Evolutionary conservation across 2,329 filamentous ascomycete species (phyloP), one percentile per base, ranked within the genome.

Genomic region (Scedosporium minutisporum): DNA sequence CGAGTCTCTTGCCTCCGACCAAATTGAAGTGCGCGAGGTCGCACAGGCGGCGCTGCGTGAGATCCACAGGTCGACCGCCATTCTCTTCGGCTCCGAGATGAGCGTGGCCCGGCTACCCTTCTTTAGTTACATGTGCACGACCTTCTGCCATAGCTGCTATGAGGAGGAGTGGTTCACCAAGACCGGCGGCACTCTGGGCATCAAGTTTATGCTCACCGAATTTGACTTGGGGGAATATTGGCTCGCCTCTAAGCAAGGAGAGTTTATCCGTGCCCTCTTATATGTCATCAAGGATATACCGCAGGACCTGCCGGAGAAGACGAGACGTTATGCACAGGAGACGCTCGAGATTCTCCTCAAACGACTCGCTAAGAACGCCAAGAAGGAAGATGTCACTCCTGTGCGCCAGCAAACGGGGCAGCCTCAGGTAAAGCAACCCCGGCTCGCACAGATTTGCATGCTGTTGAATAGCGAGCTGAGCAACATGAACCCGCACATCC

Each of bases 131-230:
- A 80, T 99, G 5, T 88, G 89, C 46, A 89, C 86, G 64, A 87
- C 87, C 0, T 96, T 97, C 72, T 95, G 91, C 68, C 95, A 99
- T 72, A 92, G 91, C 66, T 99, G 95, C 73, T 93, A 97, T 69
- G 92, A 95, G 69, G 93, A 99, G 72, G 95, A 99, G 69, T 99
- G 96, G 95, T 99, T 96, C 71, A 93, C 93, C 61, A 99, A 99
- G 75, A 90, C 92, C 44, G 95, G 93, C 58, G 95, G 95, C 46
- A 93, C 90, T 62, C 78, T 93, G 21, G 96, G 96, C 62, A 97
- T 99, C 69, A 88, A 90, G 69, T 87, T 96, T 63, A 78, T 99
- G 63, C 87, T 93, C 38, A 93, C 90, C 2, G 88, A 93, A 67
- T 79, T 97, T 62, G 87, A 93, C 61, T 81, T 99, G 57, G 91